Evolutionary conservation across 164 flowering plant species (phyloP).

Genomic region (Magnolia kwangsiensis): DNA sequence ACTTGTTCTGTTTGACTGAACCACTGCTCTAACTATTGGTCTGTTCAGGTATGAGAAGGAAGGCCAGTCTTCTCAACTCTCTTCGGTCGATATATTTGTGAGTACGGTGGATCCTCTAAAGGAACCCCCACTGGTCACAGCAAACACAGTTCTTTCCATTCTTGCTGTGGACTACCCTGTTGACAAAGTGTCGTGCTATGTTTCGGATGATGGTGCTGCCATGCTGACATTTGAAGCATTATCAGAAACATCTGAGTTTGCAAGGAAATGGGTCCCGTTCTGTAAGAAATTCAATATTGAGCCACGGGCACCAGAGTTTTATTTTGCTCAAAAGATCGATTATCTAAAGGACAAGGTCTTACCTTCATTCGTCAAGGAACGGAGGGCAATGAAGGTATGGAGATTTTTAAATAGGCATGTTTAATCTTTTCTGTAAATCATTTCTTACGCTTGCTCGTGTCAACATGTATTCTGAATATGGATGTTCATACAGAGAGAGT

Average conservation of each 20-base stretch:
- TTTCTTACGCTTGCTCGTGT: neutral
- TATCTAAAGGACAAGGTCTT: constrained; percentile 59
- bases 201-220: constrained; percentile 81
- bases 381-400: constrained; percentile 69
- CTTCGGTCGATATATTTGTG: constrained; percentile 56
- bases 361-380: constrained; percentile 64
- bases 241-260: constrained; percentile 70
- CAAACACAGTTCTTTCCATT: constrained; percentile 72
- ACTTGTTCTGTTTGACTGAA: neutral
- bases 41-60: constrained; percentile 60
- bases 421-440: neutral
- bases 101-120: constrained; percentile 70
- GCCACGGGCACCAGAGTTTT: constrained; percentile 71
- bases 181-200: constrained; percentile 67
- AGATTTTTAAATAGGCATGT: neutral
- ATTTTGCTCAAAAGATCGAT: constrained; percentile 63
- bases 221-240: constrained; percentile 72
- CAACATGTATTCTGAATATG: neutral
- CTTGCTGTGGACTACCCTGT: constrained; percentile 74
- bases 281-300: constrained; percentile 67
- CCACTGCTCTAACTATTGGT: neutral
- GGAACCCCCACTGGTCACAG: constrained; percentile 69
- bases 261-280: constrained; percentile 73
- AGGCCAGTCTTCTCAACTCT: constrained; percentile 57
- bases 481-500: constrained; percentile 54